A percentile compares a stretch with the other conserved stretches of the same genome.
Conservation (phyloP, 1,284 basidiomycete genomes). For the Ceratorhiza oryzae-sativae region DNA sequence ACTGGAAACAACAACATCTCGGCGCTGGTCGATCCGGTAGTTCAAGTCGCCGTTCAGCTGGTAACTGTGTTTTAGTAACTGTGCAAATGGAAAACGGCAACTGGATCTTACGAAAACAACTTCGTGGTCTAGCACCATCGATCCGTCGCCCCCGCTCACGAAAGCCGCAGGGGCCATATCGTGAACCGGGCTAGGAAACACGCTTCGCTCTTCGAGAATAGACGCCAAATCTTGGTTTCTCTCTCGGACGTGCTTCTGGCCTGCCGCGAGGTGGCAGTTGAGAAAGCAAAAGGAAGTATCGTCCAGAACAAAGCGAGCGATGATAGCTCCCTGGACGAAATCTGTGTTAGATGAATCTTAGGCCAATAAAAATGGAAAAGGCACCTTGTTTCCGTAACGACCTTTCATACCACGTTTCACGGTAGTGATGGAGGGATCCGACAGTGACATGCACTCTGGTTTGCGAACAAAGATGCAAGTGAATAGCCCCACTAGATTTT, state of each 20-base stretch:
- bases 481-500: slow-evolving; percentile 91
- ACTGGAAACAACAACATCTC: slow-evolving; percentile 78
- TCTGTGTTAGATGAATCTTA: not conserved
- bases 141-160: slow-evolving; percentile 89
- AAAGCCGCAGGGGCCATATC: slow-evolving; percentile 67
- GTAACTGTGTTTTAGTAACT: not conserved
- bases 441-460: slow-evolving; percentile 63
- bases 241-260: slow-evolving; percentile 81
- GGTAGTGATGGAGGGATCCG: slow-evolving; percentile 76
- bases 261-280: slow-evolving; percentile 96
- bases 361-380: slow-evolving; percentile 42
- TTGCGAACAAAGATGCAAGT: slow-evolving; percentile 86
- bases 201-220: slow-evolving; percentile 80
- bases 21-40: slow-evolving; percentile 91
- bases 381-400: slow-evolving; percentile 96
- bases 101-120: slow-evolving; percentile 79
- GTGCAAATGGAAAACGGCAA: slow-evolving; percentile 15
- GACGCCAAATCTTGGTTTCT: slow-evolving; percentile 87
- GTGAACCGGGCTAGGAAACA: slow-evolving; percentile 63
- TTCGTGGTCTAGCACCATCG: slow-evolving; percentile 95
- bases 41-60: slow-evolving; percentile 85
- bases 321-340: slow-evolving; percentile 78
- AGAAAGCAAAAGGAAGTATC: slow-evolving; percentile 93
- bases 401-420: slow-evolving; percentile 93
- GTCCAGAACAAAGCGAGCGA: slow-evolving; percentile 87